phyloP scores from a whole-genome alignment of 148 eudicot species.

The Cornus suecica region DNA sequence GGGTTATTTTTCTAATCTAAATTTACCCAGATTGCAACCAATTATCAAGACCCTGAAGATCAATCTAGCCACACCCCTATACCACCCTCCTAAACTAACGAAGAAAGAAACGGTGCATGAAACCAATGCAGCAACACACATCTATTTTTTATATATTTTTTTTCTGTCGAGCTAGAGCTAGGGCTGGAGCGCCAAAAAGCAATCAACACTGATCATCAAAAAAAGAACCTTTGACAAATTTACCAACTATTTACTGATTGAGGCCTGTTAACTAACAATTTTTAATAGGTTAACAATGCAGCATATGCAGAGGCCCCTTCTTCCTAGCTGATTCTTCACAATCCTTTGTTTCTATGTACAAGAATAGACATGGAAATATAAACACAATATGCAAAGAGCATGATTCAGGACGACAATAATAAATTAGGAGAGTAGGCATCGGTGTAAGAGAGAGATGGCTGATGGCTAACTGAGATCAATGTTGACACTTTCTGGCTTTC shows the following conservation, averaged over 20 bases:
- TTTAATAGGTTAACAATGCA: constrained; percentile 12
- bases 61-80: too few relatives aligned
- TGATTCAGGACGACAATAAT: constrained; percentile 10
- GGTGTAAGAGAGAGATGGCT: neutral
- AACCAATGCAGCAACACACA: too few relatives aligned
- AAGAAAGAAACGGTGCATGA: too few relatives aligned
- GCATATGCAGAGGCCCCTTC: constrained; percentile 8
- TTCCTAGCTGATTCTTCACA: constrained; percentile 31
- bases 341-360: constrained; percentile 43
- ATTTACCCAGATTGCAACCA: too few relatives aligned
- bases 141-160: too few relatives aligned
- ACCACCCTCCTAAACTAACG: too few relatives aligned
- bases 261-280: constrained; percentile 21
- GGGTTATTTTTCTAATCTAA: too few relatives aligned
- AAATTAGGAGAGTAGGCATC: neutral
- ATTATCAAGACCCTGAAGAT: too few relatives aligned
- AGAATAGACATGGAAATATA: constrained; percentile 24
- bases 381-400: constrained; percentile 24
- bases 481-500: constrained; percentile 54
- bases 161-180: too few relatives aligned
- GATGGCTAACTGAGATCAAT: constrained; percentile 54
- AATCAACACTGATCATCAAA: constrained; percentile 13
- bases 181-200: too few relatives aligned
- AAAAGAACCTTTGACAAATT: constrained; percentile 15
- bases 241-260: constrained; percentile 32